Evolutionary conservation across 164 flowering plant species (phyloP).

Genomic region (Dillenia turbinata): DNA sequence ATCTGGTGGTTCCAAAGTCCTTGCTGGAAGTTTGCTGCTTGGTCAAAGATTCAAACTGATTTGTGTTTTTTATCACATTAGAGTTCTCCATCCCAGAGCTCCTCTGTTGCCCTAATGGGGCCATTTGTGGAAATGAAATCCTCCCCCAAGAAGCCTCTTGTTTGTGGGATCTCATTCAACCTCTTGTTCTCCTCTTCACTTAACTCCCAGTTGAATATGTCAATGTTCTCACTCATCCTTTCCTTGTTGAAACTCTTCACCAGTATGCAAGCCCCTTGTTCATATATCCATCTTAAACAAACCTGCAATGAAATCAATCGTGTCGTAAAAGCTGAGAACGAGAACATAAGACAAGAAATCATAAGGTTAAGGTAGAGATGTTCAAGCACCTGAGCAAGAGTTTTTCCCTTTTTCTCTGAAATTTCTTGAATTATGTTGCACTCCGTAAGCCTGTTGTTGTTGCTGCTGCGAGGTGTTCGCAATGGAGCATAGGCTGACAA

Average conservation of each 20-base stretch:
- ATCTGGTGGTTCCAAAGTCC: no score
- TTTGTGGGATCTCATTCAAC: constrained; percentile 14
- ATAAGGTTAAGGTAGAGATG: no score
- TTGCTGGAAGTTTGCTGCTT: no score
- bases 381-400: constrained; percentile 23
- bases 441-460: constrained; percentile 20
- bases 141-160: constrained; percentile 2
- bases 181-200: constrained; percentile 7
- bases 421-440: constrained; percentile 17
- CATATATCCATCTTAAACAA: constrained; percentile 14
- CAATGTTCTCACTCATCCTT: constrained; percentile 14
- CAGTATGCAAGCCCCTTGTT: constrained; percentile 11
- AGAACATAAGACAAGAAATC: no score
- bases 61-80: not conserved
- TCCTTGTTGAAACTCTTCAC: constrained; percentile 15
- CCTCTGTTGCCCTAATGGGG: constrained; percentile 15
- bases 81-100: constrained; percentile 17
- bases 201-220: constrained; percentile 12
- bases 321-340: not conserved
- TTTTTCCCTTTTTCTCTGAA: constrained; percentile 18
- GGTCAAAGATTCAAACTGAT: not conserved
- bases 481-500: constrained; percentile 23
- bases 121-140: constrained; percentile 4
- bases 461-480: constrained; percentile 19
- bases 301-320: not conserved